phyloP scores from a whole-genome alignment of 2,329 filamentous ascomycete genomes.

The Malbranchea zuffiana region DNA sequence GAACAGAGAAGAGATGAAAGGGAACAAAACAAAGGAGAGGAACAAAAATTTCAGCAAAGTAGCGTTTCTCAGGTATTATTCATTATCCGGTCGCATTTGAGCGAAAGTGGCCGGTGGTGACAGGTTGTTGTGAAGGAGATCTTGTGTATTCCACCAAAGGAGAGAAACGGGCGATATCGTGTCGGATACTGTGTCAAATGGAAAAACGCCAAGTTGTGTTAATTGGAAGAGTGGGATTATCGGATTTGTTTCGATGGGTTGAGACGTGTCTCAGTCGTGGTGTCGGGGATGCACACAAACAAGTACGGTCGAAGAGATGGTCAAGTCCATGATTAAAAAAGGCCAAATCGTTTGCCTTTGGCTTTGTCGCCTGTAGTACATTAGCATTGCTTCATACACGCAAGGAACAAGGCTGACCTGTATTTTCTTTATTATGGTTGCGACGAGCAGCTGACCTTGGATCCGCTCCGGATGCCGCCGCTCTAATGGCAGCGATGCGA shows the following conservation, averaged over 20 bases:
- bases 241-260: too few relatives aligned
- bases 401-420: conserved; percentile 15
- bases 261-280: neutral
- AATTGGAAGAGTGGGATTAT: too few relatives aligned
- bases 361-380: conserved; percentile 12
- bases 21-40: neutral
- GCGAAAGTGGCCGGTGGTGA: too few relatives aligned
- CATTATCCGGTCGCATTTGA: too few relatives aligned
- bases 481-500: conserved; percentile 72
- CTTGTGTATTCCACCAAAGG: too few relatives aligned
- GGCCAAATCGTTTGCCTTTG: conserved; percentile 18
- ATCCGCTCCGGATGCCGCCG: conserved; percentile 55
- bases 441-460: conserved; percentile 17
- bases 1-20: neutral
- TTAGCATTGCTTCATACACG: conserved; percentile 1
- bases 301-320: neutral
- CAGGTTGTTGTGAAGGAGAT: too few relatives aligned
- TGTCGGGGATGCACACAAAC: neutral
- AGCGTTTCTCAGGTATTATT: too few relatives aligned
- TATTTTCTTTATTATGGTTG: conserved; percentile 13
- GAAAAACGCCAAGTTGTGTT: too few relatives aligned
- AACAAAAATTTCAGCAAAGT: neutral
- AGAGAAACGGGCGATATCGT: too few relatives aligned
- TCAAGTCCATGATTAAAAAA: conserved; percentile 17
- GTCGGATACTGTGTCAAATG: too few relatives aligned